Percentiles rank a stretch among this genome's conserved stretches.
Evolutionary conservation across 768 basidiomycete species (phyloP).

Genomic region (Mycena rebaudengoi): DNA sequence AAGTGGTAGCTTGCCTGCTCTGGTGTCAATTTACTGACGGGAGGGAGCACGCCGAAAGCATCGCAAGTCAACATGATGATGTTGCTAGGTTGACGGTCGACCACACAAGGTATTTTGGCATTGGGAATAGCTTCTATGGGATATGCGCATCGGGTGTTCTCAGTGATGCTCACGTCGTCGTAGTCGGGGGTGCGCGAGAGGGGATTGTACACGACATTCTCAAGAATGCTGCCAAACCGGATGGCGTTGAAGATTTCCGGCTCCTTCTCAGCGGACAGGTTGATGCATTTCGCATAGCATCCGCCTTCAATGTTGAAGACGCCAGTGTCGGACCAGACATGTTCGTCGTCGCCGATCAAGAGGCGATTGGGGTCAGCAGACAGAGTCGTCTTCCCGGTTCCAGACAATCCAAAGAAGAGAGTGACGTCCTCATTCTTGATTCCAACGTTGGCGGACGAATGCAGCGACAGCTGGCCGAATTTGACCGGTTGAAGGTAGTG

Average conservation of each 20-base stretch:
- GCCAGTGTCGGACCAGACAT: slow-evolving; percentile 98
- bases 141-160: slow-evolving; percentile 99
- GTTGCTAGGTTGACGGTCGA: slow-evolving; percentile 88
- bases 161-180: slow-evolving; percentile 95
- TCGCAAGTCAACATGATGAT: slow-evolving; percentile 99
- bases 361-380: slow-evolving; percentile 94
- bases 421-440: slow-evolving; percentile 91
- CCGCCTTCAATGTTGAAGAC: slow-evolving; percentile 99
- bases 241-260: slow-evolving; percentile 98
- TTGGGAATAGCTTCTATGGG: slow-evolving; percentile 98
- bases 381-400: slow-evolving; percentile 98
- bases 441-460: slow-evolving; percentile 98
- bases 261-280: slow-evolving; percentile 96
- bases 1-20: slow-evolving; percentile 98
- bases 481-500: slow-evolving; percentile 99
- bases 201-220: slow-evolving; percentile 98
- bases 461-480: slow-evolving; percentile 96
- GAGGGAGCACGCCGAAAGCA: slow-evolving; percentile 97
- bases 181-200: slow-evolving; percentile 86
- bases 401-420: slow-evolving; percentile 98
- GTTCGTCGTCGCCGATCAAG: slow-evolving; percentile 98
- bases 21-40: slow-evolving; percentile 90
- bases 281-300: slow-evolving; percentile 98
- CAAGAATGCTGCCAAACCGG: slow-evolving; percentile 94
- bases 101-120: slow-evolving; percentile 91